Evolutionary conservation across 202 grass and related monocot genomes (phyloP).

Genomic region (Zizania palustris): DNA sequence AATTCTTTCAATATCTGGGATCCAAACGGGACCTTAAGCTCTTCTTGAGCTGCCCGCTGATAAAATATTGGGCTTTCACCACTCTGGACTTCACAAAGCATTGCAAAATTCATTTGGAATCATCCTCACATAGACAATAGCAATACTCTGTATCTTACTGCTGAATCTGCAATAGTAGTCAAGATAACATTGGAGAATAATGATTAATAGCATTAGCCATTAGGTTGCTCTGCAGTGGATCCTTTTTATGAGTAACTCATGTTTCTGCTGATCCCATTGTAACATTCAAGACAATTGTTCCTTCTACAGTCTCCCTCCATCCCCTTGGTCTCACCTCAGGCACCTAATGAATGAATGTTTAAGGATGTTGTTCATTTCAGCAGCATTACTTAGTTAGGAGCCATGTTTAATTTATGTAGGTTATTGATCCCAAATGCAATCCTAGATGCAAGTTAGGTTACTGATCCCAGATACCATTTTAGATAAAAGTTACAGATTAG

Average conservation of each 20-base stretch:
- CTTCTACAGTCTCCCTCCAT: no score
- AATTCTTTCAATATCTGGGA: no score
- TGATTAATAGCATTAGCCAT: background rate
- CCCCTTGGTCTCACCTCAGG: no score
- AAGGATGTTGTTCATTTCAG: background rate
- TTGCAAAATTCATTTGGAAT: background rate
- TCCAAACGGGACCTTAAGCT: no score
- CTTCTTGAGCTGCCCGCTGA: background rate
- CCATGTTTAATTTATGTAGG: background rate
- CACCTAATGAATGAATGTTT: background rate
- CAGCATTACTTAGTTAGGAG: conserved; percentile 1
- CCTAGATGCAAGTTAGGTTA: background rate
- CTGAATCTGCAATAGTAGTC: background rate
- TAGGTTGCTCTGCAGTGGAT: background rate
- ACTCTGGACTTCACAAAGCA: conserved; percentile 1
- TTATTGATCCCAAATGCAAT: background rate
- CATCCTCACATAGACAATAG: conserved; percentile 14
- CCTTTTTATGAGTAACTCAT: background rate
- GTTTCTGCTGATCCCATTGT: background rate
- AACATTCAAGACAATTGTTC: no score
- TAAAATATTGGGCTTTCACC: background rate
- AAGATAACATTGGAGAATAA: background rate
- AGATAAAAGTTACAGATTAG: background rate
- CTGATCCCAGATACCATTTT: background rate
- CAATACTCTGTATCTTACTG: background rate